phyloP scores from a whole-genome alignment of 345 rosid genomes.

The Stellera chamaejasme region DNA sequence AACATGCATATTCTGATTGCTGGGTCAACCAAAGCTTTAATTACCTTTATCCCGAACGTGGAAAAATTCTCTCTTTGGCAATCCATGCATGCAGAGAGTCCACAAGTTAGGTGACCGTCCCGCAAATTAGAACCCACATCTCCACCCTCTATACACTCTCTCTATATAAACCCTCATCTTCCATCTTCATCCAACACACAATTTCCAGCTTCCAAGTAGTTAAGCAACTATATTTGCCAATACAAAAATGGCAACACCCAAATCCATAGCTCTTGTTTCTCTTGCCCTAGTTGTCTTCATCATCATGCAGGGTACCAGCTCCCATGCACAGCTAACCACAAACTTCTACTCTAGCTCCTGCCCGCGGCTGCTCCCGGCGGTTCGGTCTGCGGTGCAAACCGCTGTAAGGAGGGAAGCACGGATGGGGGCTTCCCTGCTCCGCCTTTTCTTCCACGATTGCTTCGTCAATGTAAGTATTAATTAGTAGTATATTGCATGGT shows the following conservation, averaged over 20 bases:
- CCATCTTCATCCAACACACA: constrained; percentile 9
- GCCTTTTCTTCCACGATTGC: constrained; percentile 88
- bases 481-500: too few species aligned
- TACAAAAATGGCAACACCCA: constrained; percentile 16
- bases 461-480: constrained; percentile 68
- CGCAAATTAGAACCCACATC: background rate
- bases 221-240: background rate
- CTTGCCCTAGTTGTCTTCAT: constrained; percentile 29
- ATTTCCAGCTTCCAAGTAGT: background rate
- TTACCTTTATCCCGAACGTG: too few species aligned
- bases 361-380: constrained; percentile 42
- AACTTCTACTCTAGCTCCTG: constrained; percentile 60
- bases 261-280: constrained; percentile 8
- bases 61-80: too few species aligned
- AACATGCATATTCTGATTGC: too few species aligned
- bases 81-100: constrained; percentile 10
- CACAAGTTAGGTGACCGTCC: constrained; percentile 62
- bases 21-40: background rate
- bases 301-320: constrained; percentile 15
- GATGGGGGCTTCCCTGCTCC: constrained; percentile 76
- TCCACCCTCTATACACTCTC: background rate
- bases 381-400: constrained; percentile 36
- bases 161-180: constrained; percentile 28
- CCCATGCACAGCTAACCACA: constrained; percentile 63
- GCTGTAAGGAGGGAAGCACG: constrained; percentile 52